Evolutionary conservation across 192 early-diverging fungal species (phyloP), one percentile per base, ranked within the genome.

Genomic region (Funneliformis mosseae): DNA sequence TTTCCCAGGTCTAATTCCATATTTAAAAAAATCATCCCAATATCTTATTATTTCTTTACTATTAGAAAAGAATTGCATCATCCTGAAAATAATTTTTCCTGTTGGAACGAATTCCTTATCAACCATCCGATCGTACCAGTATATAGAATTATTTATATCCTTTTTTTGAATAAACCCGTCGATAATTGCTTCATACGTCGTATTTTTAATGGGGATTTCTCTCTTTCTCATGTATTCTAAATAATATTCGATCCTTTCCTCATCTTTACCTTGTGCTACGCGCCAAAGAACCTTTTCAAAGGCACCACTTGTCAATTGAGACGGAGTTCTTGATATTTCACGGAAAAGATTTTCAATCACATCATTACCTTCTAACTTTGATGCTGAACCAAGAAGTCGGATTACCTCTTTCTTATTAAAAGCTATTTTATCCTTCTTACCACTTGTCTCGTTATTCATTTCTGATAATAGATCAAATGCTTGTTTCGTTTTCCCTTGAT

Each of bases 381-480:
- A 28, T 38, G 77, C 77, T 6, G 66, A 41, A 39, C 48, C 38
- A 38, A 79, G 48, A 42, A 86, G 25, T 6, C 75, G 21, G 33
- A 81, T 85, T 28, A 81, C 74, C 5, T 80, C 79, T 14, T 33
- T 68, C 1, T 46, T 50, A 46, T 85, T 84, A 16, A 81, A 81
- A 16, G 69, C 60, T 1, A 84, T 69, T 18, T 50, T 33, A 33
- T 33, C n/a, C n/a, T n/a, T n/a, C n/a, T n/a, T n/a, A n/a, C n/a
- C 3, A 33, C 33, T 33, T 33, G 33, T 33, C 33, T 33, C 12
- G 4, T 55, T 5, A 1, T 55, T 1, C 50, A 86, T 86, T 27
- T 80, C 76, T 63, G 62, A 38, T 7, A 86, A 74, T 11, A 81
- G 43, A 11, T 33, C 12, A n/a, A 83, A 33, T 5, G 79, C 79